Conservation (phyloP, 371 early-diverging fungal genomes). For the Mortierella sp. region DNA sequence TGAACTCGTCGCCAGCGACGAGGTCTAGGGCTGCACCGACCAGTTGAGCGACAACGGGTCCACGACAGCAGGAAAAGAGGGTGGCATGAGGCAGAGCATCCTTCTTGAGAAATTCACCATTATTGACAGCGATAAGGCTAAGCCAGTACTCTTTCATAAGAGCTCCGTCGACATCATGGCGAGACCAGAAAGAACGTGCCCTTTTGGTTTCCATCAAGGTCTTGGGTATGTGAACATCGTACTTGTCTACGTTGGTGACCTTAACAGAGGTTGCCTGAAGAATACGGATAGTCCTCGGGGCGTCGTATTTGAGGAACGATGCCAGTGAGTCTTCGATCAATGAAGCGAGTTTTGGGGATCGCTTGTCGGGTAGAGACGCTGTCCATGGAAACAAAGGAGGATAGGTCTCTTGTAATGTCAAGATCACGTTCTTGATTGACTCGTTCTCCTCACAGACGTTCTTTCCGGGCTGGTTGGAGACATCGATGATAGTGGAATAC, state of each 20-base stretch:
- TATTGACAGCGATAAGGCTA: constrained; percentile 15
- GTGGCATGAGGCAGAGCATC: not conserved
- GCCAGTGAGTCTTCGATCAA: constrained; percentile 22
- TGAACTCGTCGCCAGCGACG: constrained; percentile 13
- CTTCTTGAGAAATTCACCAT: constrained; percentile 34
- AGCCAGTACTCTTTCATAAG: constrained; percentile 31
- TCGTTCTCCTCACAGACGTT: constrained; percentile 32
- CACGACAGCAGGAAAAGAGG: constrained; percentile 34
- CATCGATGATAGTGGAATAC: constrained; percentile 11
- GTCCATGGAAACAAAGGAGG: constrained; percentile 41
- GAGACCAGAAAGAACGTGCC: constrained; percentile 26
- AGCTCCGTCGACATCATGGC: constrained; percentile 1
- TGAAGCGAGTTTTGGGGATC: constrained; percentile 29
- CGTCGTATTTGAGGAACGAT: constrained; percentile 31
- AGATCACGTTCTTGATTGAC: constrained; percentile 28
- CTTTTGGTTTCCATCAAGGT: constrained; percentile 4
- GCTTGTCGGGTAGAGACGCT: constrained; percentile 10
- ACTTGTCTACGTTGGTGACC: not conserved
- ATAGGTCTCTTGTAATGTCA: constrained; percentile 36
- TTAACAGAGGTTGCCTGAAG: constrained; percentile 30
- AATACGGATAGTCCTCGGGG: constrained; percentile 33
- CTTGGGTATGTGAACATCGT: constrained; percentile 13
- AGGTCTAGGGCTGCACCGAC: constrained; percentile 20
- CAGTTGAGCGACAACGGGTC: constrained; percentile 22
- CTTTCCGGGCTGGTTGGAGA: constrained; percentile 25